A percentile compares a stretch with the other conserved stretches of the same genome.
phyloP scores from a whole-genome alignment of 2,329 filamentous ascomycete species.

The Hyphodiscus sp. region DNA sequence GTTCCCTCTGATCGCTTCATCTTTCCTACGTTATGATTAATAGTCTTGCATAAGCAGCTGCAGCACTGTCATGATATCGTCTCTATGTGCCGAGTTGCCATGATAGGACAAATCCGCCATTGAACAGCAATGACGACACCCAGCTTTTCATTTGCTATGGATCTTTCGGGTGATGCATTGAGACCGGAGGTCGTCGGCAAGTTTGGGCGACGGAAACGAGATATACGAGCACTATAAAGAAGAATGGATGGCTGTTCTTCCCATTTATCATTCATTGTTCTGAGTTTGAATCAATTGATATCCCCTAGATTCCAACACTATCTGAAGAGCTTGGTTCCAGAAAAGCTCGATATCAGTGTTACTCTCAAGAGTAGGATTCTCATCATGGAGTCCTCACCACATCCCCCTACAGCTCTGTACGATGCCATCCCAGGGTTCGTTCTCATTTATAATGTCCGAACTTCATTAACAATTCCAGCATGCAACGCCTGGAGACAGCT shows the following conservation, averaged over 20 bases:
- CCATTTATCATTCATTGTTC: background rate
- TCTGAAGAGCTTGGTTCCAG: background rate
- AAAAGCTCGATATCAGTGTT: background rate
- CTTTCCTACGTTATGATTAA: background rate
- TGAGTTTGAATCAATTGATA: background rate
- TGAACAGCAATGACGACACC: background rate
- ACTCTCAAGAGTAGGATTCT: background rate
- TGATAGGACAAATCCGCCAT: background rate
- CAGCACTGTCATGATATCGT: background rate
- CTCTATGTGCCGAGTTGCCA: background rate
- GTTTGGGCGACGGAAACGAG: background rate
- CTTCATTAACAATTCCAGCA: background rate
- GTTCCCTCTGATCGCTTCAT: background rate
- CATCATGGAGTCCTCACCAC: background rate
- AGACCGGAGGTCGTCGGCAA: background rate
- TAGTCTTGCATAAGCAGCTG: background rate
- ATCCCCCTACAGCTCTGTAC: background rate
- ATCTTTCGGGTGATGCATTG: background rate
- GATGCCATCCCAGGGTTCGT: background rate
- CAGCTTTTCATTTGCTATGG: background rate
- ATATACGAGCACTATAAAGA: background rate
- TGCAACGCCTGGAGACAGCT: background rate
- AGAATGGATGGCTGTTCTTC: background rate
- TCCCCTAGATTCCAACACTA: background rate
- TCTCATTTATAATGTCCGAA: background rate